Evolutionary conservation across 2,329 filamentous ascomycete species (phyloP).

Genomic region (Talaromyces verruculosus): DNA sequence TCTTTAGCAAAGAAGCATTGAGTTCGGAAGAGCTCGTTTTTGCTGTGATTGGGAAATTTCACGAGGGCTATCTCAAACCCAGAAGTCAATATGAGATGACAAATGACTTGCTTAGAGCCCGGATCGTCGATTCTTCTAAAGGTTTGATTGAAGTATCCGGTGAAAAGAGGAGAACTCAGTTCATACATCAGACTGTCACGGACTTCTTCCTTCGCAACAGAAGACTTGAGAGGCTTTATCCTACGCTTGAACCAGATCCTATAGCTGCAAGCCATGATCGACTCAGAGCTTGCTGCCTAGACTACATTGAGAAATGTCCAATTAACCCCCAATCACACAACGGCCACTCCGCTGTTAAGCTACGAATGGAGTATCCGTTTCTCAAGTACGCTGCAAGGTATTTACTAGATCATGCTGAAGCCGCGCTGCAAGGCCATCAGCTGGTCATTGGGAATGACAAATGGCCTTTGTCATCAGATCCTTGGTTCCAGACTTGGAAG

Average conservation of each 20-base stretch:
- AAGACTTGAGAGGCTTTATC: background rate
- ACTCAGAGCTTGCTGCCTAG: conserved; percentile 30
- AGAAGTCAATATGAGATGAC: background rate
- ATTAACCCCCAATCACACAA: background rate
- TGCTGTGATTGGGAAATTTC: background rate
- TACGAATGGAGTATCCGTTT: background rate
- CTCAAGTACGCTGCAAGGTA: background rate
- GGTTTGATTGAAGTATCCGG: background rate
- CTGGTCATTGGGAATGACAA: background rate
- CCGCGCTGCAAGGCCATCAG: background rate
- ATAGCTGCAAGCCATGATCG: background rate
- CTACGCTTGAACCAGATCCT: background rate
- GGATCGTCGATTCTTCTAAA: background rate
- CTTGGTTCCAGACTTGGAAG: background rate
- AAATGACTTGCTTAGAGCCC: background rate
- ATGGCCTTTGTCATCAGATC: background rate
- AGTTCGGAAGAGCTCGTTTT: background rate
- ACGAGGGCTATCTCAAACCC: background rate
- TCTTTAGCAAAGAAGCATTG: background rate
- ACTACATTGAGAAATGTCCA: conserved; percentile 19
- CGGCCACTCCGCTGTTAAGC: background rate
- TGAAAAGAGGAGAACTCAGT: background rate
- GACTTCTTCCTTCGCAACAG: background rate
- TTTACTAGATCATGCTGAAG: background rate
- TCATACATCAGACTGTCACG: background rate